Base-by-base conservation (phyloP, 2,329 filamentous ascomycete species). In the Penicillium sp. region DNA sequence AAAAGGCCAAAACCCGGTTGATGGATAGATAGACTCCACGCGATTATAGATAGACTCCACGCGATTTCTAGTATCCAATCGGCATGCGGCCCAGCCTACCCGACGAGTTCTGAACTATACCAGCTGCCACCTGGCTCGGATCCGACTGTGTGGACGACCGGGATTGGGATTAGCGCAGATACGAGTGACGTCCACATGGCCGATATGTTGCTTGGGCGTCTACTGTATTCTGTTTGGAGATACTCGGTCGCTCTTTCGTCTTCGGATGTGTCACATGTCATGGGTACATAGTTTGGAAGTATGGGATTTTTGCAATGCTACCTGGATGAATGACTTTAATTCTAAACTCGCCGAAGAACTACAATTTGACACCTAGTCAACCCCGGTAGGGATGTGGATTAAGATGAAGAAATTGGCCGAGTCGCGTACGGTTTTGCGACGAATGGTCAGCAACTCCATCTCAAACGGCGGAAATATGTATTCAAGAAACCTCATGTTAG, bases 31-130 rank as follows among this genome's bases (percentile, higher is more conserved):
- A 1, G 69, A 73, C 0, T 74, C 73, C 0, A 64, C 80, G 5
- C 61, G 66, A 4, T 56, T 73, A 23, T 23, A 23, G 23, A 23
- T 57, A 1, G 69, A 73, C 0, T 74, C 73, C 0, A 64, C 80
- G 5, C 61, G 66, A 4, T 56, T 73, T 2, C 76, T 79, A 53
- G 58, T 78, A 1, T 68, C 68, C 2, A 80, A 80, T 49, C 80
- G 80, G 59, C 79, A 80, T 56, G 71, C 76, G 0, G 72, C 74
- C 2, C 68, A 67, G 10, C 75, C 75, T 0, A 75, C 74, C 0
- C 67, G 75, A 13, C 65, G 73, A 4, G 63, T 75, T 1, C 50
- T 79, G 9, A 59, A 70, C 65, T 72, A 39, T 79, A 79, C 50
- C 43, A 62, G 0, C 41, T 78, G 2, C 76, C 76, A 43, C 5